A percentile compares a stretch with the other conserved stretches of the same genome.
Conservation (phyloP, 2,329 filamentous ascomycete genomes). For the Aspergillus uvarum region DNA sequence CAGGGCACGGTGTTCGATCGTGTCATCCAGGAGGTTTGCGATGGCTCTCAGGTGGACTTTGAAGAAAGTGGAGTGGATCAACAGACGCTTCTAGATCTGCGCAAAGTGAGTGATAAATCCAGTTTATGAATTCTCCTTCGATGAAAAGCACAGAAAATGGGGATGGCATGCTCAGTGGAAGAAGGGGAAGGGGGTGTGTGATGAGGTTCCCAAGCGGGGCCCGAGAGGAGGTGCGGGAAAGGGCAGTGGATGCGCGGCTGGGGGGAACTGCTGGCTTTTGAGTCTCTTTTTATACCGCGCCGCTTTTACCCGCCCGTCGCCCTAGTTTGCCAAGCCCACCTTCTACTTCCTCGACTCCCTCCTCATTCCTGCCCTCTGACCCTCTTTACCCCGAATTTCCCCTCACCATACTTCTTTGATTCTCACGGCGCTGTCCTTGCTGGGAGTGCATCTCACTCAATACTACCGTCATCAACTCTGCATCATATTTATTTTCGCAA, state of each 20-base stretch:
- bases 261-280: constrained; percentile 41
- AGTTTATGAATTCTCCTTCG: constrained; percentile 4
- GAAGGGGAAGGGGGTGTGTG: constrained; percentile 1
- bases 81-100: constrained; percentile 80
- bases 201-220: constrained; percentile 28
- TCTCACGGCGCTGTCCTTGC: background rate
- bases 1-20: constrained; percentile 80
- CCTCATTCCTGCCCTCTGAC: constrained; percentile 15
- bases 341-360: constrained; percentile 9
- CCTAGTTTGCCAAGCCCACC: constrained; percentile 23
- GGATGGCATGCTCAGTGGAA: background rate
- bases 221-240: constrained; percentile 35
- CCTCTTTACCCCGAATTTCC: background rate
- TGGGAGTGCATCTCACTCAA: background rate
- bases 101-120: constrained; percentile 64
- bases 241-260: constrained; percentile 28
- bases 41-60: constrained; percentile 88
- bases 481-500: too few relatives aligned
- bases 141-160: constrained; percentile 4
- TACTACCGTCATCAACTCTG: too few relatives aligned
- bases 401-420: background rate
- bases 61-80: constrained; percentile 94
- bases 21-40: constrained; percentile 90
- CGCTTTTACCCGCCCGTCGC: constrained; percentile 31
- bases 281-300: constrained; percentile 43